A percentile compares a stretch with the other conserved stretches of the same genome.
These are phyloP conservation scores for Colletotrichum costaricense DNA, from an alignment of 2,329 filamentous ascomycete species.

Conservation along the genomic window DNA sequence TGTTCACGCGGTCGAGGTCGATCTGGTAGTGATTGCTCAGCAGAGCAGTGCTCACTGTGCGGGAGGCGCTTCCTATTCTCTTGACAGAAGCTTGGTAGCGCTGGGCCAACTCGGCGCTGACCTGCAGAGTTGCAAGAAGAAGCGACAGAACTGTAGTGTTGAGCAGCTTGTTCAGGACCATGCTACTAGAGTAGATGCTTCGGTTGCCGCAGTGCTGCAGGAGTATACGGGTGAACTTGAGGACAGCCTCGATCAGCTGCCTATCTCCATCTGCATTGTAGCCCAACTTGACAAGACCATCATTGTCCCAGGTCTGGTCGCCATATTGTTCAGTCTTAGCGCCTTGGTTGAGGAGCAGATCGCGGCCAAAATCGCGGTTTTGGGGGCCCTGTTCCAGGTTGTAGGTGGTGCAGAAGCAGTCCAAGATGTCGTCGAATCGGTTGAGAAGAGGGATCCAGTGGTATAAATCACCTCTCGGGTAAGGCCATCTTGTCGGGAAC, in stretches of 20 bases:
- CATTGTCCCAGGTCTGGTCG: slow-evolving; percentile 57
- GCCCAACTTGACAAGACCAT: slow-evolving; percentile 67
- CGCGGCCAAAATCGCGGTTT: slow-evolving; percentile 76
- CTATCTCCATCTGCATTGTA: slow-evolving; percentile 82
- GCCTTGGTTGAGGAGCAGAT: slow-evolving; percentile 71
- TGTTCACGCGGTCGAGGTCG: slow-evolving; percentile 83
- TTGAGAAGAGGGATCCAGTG: slow-evolving; percentile 98
- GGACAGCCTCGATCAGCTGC: slow-evolving; percentile 80
- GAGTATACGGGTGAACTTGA: slow-evolving; percentile 88
- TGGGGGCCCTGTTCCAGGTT: slow-evolving; percentile 85
- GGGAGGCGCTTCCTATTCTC: slow-evolving; percentile 73
- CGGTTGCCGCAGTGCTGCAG: slow-evolving; percentile 96
- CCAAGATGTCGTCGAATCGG: slow-evolving; percentile 89
- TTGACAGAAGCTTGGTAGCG: slow-evolving; percentile 92
- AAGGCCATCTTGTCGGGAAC: slow-evolving; percentile 93
- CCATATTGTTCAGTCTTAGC: slow-evolving; percentile 62
- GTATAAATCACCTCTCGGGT: slow-evolving; percentile 94
- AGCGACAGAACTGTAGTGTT: slow-evolving; percentile 87
- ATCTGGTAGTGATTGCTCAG: slow-evolving; percentile 88
- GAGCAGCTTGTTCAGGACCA: slow-evolving; percentile 87
- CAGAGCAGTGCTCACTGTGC: slow-evolving; percentile 77
- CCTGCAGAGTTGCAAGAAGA: slow-evolving; percentile 80
- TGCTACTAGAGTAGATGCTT: slow-evolving; percentile 94
- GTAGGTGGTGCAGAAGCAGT: slow-evolving; percentile 84
- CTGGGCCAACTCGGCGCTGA: slow-evolving; percentile 88